Conservation (phyloP, 2,329 filamentous ascomycete species). For the Scytalidium sp. region DNA sequence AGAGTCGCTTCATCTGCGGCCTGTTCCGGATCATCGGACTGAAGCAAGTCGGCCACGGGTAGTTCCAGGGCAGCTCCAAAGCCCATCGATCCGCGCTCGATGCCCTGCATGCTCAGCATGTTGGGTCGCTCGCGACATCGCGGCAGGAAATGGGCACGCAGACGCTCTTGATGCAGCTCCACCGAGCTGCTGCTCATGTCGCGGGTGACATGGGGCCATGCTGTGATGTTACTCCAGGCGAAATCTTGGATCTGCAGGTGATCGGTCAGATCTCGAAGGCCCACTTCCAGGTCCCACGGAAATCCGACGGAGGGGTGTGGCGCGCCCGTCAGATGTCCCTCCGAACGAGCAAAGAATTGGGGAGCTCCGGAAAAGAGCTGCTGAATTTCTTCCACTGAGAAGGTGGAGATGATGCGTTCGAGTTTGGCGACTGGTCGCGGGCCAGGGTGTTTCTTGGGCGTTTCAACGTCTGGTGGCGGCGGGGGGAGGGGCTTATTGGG, state of each 20-base stretch:
- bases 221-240: constrained; percentile 60
- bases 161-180: constrained; percentile 14
- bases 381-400: constrained; percentile 59
- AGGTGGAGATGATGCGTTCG: constrained; percentile 56
- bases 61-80: constrained; percentile 67
- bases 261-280: constrained; percentile 62
- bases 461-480: constrained; percentile 35
- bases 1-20: constrained; percentile 10
- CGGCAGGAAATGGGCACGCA: constrained; percentile 23
- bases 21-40: constrained; percentile 50
- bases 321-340: constrained; percentile 56
- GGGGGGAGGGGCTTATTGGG: constrained; percentile 57
- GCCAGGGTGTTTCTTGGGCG: constrained; percentile 38
- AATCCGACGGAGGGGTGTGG: constrained; percentile 63
- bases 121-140: constrained; percentile 45
- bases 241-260: constrained; percentile 60
- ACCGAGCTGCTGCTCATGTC: constrained; percentile 40
- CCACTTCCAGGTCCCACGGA: constrained; percentile 62
- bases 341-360: constrained; percentile 63
- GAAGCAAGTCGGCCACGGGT: constrained; percentile 59
- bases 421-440: constrained; percentile 37
- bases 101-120: constrained; percentile 70
- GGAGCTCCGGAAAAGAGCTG: constrained; percentile 74
- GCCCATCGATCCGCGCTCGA: constrained; percentile 69
- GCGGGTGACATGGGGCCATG: constrained; percentile 59